Evolutionary conservation across 2,329 filamentous ascomycete species (phyloP), one percentile per base, ranked within the genome.

Genomic region (Ilyonectria destructans): DNA sequence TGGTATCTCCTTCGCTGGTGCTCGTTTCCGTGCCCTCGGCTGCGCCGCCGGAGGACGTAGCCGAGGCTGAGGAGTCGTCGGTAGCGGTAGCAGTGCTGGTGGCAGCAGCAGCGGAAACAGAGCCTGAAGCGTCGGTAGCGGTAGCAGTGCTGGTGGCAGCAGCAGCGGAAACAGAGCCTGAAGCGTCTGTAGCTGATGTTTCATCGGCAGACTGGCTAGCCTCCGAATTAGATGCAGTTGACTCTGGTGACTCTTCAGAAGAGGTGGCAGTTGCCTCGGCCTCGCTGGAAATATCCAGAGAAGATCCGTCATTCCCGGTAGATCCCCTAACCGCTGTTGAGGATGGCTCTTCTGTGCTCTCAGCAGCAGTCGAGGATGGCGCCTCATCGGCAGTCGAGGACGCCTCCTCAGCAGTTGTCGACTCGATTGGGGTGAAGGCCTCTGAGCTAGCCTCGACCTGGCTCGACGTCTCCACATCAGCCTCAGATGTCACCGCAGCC

Each of bases 361-460:
- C 48, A 13, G 55, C 35, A 8, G 10, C 35, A 29, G 52, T 48
- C 29, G 40, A 31, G 3, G 45, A 13, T 8, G 31, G 35, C 15
- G 23, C 58, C 48, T 60, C 63, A 37, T 54, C 29, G 19, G 26
- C 29, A 29, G 56, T 54, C 10, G 37, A 23, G n/a, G 37, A 13
- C 2, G 19, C 35, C 46, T 54, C 46, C 52, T 54, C 51, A 10
- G 54, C 45, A 4, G 57, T 54, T 7, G 59, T 58, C 4, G 61
- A 51, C 6, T 43, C 35, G 37, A 67, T 26, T 40, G 59, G 58
- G 3, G 21, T 33, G 45, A 69, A 58, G 51, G 10, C 55, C 4
- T 29, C 26, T 6, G 54, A 51, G 55, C 75, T 77, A 15, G 74
- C 72, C 19, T 71, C 60, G 4, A 68, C 69, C 60, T 82, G 78